A percentile compares a stretch with the other conserved stretches of the same genome.
Evolutionary conservation across 306 rosid genomes (phyloP).

Genomic region (Bauhinia variegata): DNA sequence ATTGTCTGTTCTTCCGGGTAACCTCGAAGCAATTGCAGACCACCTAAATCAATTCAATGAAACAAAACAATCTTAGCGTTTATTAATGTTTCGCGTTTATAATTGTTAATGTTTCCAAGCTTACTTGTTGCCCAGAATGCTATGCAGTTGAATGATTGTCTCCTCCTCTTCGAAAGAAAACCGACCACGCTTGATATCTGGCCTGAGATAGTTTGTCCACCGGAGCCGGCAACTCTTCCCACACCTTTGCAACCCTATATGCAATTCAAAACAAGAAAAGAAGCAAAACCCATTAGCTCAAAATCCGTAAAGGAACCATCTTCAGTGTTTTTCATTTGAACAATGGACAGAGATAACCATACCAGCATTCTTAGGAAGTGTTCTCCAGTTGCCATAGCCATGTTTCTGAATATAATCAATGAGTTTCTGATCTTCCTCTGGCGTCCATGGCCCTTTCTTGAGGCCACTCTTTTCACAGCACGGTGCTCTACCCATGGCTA

Average conservation of each 20-base stretch:
- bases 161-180: constrained; percentile 95
- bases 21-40: constrained; percentile 87
- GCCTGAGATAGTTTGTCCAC: constrained; percentile 96
- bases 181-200: constrained; percentile 92
- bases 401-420: constrained; percentile 72
- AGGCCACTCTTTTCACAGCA: constrained; percentile 92
- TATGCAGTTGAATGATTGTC: constrained; percentile 86
- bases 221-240: constrained; percentile 97
- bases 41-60: constrained; percentile 55
- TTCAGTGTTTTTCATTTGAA: not conserved
- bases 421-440: constrained; percentile 88
- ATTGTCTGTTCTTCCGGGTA: constrained; percentile 94
- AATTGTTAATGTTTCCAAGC: no score
- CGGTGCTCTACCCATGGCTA: constrained; percentile 95
- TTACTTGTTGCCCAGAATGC: constrained; percentile 90
- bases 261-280: not conserved
- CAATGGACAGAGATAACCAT: not conserved
- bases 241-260: constrained; percentile 87
- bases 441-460: constrained; percentile 95
- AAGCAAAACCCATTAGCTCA: not conserved
- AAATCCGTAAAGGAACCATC: not conserved
- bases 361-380: constrained; percentile 98
- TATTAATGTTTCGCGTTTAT: not conserved
- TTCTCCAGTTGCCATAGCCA: constrained; percentile 96
- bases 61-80: not conserved